phyloP scores from a whole-genome alignment of 129 eudicot species.

The Artemisia tridentata region DNA sequence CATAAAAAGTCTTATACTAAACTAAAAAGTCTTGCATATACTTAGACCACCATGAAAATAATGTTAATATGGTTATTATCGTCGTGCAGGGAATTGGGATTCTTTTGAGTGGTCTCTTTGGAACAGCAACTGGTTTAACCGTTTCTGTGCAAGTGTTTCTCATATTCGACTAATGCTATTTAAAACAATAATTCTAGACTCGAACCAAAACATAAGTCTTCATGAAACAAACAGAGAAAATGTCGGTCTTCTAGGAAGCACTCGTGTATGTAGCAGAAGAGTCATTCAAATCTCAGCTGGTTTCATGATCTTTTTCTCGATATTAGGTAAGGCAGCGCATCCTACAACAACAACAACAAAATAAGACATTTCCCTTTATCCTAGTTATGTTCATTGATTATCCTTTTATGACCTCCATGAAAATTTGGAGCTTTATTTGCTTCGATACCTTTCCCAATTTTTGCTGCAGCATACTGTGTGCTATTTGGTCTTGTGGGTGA shows the following conservation, averaged over 20 bases:
- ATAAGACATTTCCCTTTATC: neutral
- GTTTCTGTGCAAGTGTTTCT: constrained; percentile 74
- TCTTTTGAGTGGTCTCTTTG: constrained; percentile 83
- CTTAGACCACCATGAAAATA: neutral
- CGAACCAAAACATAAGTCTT: constrained; percentile 7
- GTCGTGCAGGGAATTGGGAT: constrained; percentile 73
- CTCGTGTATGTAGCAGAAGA: constrained; percentile 98
- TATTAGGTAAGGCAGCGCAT: constrained; percentile 56
- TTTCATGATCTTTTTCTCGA: constrained; percentile 97
- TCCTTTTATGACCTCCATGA: constrained; percentile 34
- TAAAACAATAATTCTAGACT: neutral
- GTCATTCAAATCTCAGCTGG: constrained; percentile 96
- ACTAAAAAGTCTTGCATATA: constrained; percentile 7
- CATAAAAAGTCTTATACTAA: neutral
- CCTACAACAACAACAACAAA: neutral
- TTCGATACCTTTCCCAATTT: constrained; percentile 91
- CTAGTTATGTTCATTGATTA: constrained; percentile 8
- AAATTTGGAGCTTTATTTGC: constrained; percentile 98
- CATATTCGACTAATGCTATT: neutral
- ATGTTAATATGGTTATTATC: neutral
- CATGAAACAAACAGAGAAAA: constrained; percentile 60
- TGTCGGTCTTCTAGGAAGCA: constrained; percentile 92
- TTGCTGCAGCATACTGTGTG: constrained; percentile 90
- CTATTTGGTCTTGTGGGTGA: constrained; percentile 94
- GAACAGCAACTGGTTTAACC: constrained; percentile 86